Evolutionary conservation across 169 alveolate genomes (phyloP), one percentile per base, ranked within the genome.

Genomic region (Fabrea salina): DNA sequence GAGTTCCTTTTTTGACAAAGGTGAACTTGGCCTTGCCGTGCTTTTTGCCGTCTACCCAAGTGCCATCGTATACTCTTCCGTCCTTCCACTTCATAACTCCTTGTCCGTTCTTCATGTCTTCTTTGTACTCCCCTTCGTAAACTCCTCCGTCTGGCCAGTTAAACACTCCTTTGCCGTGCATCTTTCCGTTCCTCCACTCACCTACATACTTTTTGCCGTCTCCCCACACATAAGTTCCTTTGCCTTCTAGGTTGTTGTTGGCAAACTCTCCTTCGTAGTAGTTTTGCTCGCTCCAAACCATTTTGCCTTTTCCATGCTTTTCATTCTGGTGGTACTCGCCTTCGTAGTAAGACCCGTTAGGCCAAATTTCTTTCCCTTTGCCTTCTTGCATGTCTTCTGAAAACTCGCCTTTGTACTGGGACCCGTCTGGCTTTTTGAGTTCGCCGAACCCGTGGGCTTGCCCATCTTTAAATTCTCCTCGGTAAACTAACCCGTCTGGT

Each of bases 21-120:
- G 47, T 22, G 51, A 22, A 59, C 7, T 27, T 6, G 22, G 51
- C 74, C 33, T 7, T 27, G 41, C 94, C 94, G 81, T 91, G 90
- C 77, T 91, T 93, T 56, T 83, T 80, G 32, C 96, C 96, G 44
- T 75, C 47, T 47, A 40, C 43, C 90, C 93, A 84, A 51, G 61
- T 30, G 2, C 96, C 96, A 39, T 83, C 84, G 74, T 89, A 91
- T 59, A 67, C 84, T 50, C 88, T 89, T 37, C 95, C 95, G 71
- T 91, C 96, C 33, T 75, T 75, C 93, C 94, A 91, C n/a, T 50
- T 64, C 40, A 86, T 83, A 37, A 71, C 72, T 16, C 96, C 96
- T 71, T 80, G 78, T 7, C 86, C 88, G 51, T 85, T 82, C 61
- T 82, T 88, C 44, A 75, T 84, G 72, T 90, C 93, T 33, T 85